A percentile compares a stretch with the other conserved stretches of the same genome.
These are phyloP conservation scores for Pleurozium schreberi DNA, from an alignment of 225 moss, liverwort and hornwort genomes.

Conservation along the genomic window DNA sequence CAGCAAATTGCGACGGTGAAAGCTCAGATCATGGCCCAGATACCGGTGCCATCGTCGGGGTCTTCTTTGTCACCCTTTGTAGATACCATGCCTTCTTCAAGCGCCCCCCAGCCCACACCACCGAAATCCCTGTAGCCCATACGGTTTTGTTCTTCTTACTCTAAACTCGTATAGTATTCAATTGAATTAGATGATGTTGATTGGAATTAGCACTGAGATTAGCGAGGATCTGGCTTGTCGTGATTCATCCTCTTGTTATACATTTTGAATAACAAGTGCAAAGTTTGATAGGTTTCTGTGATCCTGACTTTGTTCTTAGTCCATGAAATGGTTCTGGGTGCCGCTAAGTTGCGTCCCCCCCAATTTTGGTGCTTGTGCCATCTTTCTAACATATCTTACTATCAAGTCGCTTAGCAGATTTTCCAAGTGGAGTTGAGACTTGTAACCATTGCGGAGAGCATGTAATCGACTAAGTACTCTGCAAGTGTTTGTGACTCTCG, in stretches of 20 bases:
- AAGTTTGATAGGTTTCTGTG: conserved; percentile 9
- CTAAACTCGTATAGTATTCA: conserved; percentile 10
- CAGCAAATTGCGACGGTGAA: conserved; percentile 73
- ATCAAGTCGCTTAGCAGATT: neutral
- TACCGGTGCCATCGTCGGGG: conserved; percentile 56
- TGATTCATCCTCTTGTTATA: conserved; percentile 38
- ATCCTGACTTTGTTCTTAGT: neutral
- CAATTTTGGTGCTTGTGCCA: neutral
- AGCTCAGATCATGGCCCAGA: conserved; percentile 67
- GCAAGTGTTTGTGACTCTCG: neutral
- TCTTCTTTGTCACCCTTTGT: conserved; percentile 42
- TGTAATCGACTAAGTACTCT: neutral
- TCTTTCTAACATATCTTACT: neutral
- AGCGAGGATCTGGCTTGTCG: conserved; percentile 1
- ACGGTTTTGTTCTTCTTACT: conserved; percentile 5
- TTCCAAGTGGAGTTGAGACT: neutral
- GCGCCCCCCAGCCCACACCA: conserved; percentile 23
- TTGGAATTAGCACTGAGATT: neutral
- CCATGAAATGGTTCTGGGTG: neutral
- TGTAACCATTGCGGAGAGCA: neutral
- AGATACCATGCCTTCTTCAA: conserved; percentile 33
- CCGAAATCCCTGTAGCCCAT: conserved; percentile 14
- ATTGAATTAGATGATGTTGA: conserved; percentile 20
- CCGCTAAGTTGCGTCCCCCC: neutral
- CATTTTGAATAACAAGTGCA: conserved; percentile 33